phyloP scores from a whole-genome alignment of 345 rosid genomes.

The Syzygium aromaticum region DNA sequence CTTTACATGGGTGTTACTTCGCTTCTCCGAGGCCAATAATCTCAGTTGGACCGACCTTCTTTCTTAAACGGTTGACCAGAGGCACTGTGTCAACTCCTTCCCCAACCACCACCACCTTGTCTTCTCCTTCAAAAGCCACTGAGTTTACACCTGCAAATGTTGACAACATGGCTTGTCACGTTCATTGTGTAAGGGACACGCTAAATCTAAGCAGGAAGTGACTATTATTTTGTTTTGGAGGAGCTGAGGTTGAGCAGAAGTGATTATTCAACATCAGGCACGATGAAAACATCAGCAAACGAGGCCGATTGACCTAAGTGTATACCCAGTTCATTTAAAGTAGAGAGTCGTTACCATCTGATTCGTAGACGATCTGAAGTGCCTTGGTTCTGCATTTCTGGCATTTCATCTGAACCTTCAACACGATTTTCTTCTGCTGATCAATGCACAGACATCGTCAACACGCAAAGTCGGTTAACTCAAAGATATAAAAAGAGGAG shows the following conservation, averaged over 20 bases:
- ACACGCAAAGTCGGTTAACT: not conserved
- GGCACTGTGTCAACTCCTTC: slow-evolving; percentile 32
- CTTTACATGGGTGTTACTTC: not conserved
- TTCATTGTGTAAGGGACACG: not conserved
- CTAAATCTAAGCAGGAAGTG: no score
- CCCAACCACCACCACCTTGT: slow-evolving; percentile 40
- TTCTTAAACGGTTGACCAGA: slow-evolving; percentile 24
- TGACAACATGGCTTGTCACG: not conserved
- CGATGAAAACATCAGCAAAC: not conserved
- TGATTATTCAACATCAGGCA: not conserved
- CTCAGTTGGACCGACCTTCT: slow-evolving; percentile 37
- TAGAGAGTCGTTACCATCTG: slow-evolving; percentile 17
- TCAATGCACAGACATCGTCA: not conserved
- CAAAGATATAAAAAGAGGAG: not conserved
- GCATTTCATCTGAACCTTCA: slow-evolving; percentile 25
- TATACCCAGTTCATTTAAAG: not conserved
- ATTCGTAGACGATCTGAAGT: slow-evolving; percentile 20
- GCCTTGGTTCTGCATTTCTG: slow-evolving; percentile 36
- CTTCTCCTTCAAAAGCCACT: slow-evolving; percentile 35
- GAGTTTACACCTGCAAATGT: slow-evolving; percentile 26
- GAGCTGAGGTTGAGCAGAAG: not conserved
- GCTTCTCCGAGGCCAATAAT: slow-evolving; percentile 24
- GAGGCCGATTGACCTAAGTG: not conserved
- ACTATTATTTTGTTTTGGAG: not conserved
- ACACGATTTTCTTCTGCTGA: not conserved